Base-by-base conservation (phyloP, 164 flowering plant genomes). In the Nelumbo lutea region DNA sequence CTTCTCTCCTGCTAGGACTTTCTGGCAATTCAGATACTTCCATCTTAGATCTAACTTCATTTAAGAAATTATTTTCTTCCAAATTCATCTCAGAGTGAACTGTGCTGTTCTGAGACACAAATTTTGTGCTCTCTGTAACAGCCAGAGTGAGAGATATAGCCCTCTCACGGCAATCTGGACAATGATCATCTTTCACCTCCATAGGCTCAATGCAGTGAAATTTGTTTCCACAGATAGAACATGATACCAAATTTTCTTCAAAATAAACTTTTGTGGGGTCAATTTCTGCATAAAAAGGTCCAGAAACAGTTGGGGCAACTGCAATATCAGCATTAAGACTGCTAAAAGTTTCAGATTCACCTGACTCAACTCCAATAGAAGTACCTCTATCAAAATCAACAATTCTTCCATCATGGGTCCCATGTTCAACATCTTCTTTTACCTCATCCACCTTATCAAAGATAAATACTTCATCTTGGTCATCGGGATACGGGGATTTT, bases 401-500 rank as follows among this genome's bases (percentile, higher is more conserved):
- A 76, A 42, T 69, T 15, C 77, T 66, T 50, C 57, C 69, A 68
- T 79, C 81, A 52, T 65, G 60, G 40, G 71, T 69, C 41, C 77
- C 83, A 59, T 66, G 65, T 61, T 61, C 75, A 51, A 52, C 41
- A 39, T 80, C 76, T 77, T 73, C 83, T 66, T 76, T 71, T 45
- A 75, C 48, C 44, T 51, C 76, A 77, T 87, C 95, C 69, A 69
- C 82, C 75, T 81, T 84, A 76, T 89, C 96, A 75, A 86, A 82
- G 68, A 69, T 71, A 76, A 88, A 87, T 41, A 86, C 72, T 69
- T 83, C 91, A 75, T 84, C 96, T 3, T 78, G 84, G 68, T 55
- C 73, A 75, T 81, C 85, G 71, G 80, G 62, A 73, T 69, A 66
- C 11, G 75, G 65, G 55, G 67, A 56, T 67, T 81, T 84, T 69